Evolutionary conservation across 2,329 filamentous ascomycete species (phyloP).

Genomic region (Cytospora leucostoma): DNA sequence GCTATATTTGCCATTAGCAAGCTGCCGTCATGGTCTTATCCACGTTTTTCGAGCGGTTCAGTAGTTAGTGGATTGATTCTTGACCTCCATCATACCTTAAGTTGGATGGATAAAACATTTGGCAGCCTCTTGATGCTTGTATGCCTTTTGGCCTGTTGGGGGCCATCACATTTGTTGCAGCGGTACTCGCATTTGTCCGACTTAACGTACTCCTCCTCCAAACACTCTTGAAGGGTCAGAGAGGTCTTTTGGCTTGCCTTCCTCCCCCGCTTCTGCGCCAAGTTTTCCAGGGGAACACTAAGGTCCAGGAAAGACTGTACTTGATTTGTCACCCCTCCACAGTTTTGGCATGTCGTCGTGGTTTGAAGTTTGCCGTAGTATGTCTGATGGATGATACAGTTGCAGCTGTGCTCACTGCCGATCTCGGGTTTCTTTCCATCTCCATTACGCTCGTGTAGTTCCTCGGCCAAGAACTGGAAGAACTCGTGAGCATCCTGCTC

Average conservation of each 20-base stretch:
- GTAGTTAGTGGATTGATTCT: background rate
- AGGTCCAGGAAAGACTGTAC: constrained; percentile 90
- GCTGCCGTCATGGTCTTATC: background rate
- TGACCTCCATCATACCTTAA: constrained; percentile 64
- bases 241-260: constrained; percentile 51
- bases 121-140: constrained; percentile 82
- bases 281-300: constrained; percentile 78
- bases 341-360: constrained; percentile 88
- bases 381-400: constrained; percentile 90
- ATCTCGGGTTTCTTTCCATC: constrained; percentile 64
- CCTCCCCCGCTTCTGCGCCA: constrained; percentile 65
- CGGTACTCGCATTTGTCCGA: constrained; percentile 88
- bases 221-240: constrained; percentile 68
- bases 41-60: background rate
- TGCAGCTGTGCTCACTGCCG: constrained; percentile 67
- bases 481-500: constrained; percentile 98
- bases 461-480: constrained; percentile 92
- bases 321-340: constrained; percentile 77
- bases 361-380: constrained; percentile 92
- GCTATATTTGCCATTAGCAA: constrained; percentile 38
- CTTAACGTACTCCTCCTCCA: constrained; percentile 84
- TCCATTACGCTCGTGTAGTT: constrained; percentile 81
- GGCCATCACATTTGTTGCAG: constrained; percentile 76
- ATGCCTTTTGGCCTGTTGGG: constrained; percentile 80
- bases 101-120: constrained; percentile 86